A percentile compares a stretch with the other conserved stretches of the same genome.
phyloP scores from a whole-genome alignment of 805 yeast species.

The Babjeviella inositovora region DNA sequence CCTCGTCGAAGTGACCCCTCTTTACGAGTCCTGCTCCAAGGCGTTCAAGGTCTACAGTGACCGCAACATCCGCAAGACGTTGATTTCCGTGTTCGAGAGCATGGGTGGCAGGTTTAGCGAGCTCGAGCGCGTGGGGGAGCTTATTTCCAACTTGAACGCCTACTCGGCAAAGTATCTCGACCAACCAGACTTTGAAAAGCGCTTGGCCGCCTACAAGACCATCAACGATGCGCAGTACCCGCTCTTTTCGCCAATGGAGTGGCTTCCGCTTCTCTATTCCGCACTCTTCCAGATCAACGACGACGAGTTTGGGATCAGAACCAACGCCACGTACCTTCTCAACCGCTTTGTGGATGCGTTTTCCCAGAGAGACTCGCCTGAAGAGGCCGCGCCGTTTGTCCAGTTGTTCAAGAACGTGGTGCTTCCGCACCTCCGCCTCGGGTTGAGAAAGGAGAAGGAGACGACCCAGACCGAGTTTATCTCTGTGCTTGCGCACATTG shows the following conservation, averaged over 20 bases:
- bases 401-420: constrained; percentile 32
- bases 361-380: constrained; percentile 6
- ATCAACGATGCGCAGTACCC: constrained; percentile 41
- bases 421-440: constrained; percentile 50
- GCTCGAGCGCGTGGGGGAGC: constrained; percentile 23
- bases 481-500: constrained; percentile 45
- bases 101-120: constrained; percentile 36
- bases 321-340: constrained; percentile 54
- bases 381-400: constrained; percentile 12
- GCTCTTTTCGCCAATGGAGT: constrained; percentile 33
- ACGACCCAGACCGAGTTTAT: constrained; percentile 60
- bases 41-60: constrained; percentile 46
- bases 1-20: constrained; percentile 27
- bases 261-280: constrained; percentile 67
- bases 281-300: constrained; percentile 61
- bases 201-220: constrained; percentile 49
- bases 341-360: constrained; percentile 47
- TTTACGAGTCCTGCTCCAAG: constrained; percentile 34
- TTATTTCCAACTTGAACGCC: constrained; percentile 58
- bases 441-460: constrained; percentile 44
- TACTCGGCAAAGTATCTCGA: constrained; percentile 44
- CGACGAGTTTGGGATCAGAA: constrained; percentile 66
- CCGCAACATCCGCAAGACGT: constrained; percentile 38
- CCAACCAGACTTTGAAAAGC: constrained; percentile 65
- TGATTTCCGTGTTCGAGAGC: constrained; percentile 42